phyloP scores from a whole-genome alignment of 2,329 filamentous ascomycete species.

The Calonectria fujianensis region DNA sequence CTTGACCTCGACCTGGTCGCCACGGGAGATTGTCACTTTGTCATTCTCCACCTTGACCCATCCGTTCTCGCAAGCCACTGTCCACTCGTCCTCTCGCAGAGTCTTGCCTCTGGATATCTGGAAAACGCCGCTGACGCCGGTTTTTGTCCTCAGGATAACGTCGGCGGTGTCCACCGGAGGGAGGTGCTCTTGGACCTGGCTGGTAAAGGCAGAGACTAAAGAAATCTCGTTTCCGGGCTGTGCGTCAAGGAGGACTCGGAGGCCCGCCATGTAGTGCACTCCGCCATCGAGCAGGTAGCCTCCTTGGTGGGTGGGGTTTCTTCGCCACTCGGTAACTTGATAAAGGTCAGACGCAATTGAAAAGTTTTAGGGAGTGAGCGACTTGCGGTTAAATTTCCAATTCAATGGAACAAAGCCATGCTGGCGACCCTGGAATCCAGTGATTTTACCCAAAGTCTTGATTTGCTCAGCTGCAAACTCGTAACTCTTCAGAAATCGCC shows the following conservation, averaged over 20 bases:
- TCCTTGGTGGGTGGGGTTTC: slow-evolving; percentile 34
- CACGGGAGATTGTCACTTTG: not conserved
- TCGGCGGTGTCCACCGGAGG: slow-evolving; percentile 38
- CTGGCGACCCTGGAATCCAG: slow-evolving; percentile 18
- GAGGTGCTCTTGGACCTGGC: slow-evolving; percentile 35
- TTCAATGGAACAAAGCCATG: slow-evolving; percentile 5
- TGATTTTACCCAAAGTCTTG: slow-evolving; percentile 23
- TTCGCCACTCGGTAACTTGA: slow-evolving; percentile 36
- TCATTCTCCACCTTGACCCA: slow-evolving; percentile 27
- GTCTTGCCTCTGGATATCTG: slow-evolving; percentile 19
- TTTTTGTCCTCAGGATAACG: slow-evolving; percentile 20
- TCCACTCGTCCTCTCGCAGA: slow-evolving; percentile 17
- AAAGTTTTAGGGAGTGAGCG: too few species aligned
- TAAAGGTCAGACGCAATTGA: not conserved
- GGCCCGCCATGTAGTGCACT: slow-evolving; percentile 44
- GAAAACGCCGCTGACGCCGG: slow-evolving; percentile 16
- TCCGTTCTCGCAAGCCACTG: slow-evolving; percentile 6
- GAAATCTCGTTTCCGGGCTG: slow-evolving; percentile 28
- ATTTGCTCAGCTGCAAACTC: slow-evolving; percentile 32
- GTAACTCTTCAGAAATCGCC: slow-evolving; percentile 39
- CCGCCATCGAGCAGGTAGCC: slow-evolving; percentile 41
- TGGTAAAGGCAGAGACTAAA: slow-evolving; percentile 28
- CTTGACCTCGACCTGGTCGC: not conserved
- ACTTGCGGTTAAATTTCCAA: slow-evolving; percentile 27
- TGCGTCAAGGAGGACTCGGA: slow-evolving; percentile 24